These are phyloP conservation scores for Schwanniomyces polymorphus DNA, from an alignment of 805 yeast genomes.

Conservation along the genomic window DNA sequence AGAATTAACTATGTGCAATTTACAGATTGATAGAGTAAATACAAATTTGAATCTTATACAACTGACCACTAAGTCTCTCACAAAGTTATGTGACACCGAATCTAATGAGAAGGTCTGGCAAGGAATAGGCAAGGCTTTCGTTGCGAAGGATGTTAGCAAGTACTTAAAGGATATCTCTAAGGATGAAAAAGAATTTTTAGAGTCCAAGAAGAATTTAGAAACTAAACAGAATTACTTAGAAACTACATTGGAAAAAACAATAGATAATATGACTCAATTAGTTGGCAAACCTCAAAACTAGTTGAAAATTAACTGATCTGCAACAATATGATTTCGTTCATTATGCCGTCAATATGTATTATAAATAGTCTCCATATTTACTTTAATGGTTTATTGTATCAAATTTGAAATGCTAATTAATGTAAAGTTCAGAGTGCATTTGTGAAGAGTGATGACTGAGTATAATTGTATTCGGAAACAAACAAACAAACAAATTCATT, in stretches of 20 bases:
- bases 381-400: neutral
- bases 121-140: slow-evolving; percentile 78
- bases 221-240: slow-evolving; percentile 74
- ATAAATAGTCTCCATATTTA: neutral
- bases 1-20: slow-evolving; percentile 55
- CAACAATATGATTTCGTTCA: neutral
- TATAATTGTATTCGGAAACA: no score
- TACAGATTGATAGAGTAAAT: slow-evolving; percentile 49
- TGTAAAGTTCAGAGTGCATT: neutral
- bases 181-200: slow-evolving; percentile 57
- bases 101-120: slow-evolving; percentile 68
- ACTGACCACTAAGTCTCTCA: slow-evolving; percentile 58
- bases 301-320: neutral
- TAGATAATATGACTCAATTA: slow-evolving; percentile 57
- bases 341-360: neutral
- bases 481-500: neutral
- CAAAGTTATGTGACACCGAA: slow-evolving; percentile 29
- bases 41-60: slow-evolving; percentile 55
- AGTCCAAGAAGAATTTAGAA: slow-evolving; percentile 56
- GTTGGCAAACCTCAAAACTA: slow-evolving; percentile 17
- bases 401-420: neutral
- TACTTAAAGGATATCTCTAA: slow-evolving; percentile 50
- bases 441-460: no score
- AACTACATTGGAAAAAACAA: slow-evolving; percentile 74
- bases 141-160: slow-evolving; percentile 41